A percentile compares a stretch with the other conserved stretches of the same genome.
Evolutionary conservation across 2,329 filamentous ascomycete genomes (phyloP).

Genomic region (Penicillium psychrosexuale): DNA sequence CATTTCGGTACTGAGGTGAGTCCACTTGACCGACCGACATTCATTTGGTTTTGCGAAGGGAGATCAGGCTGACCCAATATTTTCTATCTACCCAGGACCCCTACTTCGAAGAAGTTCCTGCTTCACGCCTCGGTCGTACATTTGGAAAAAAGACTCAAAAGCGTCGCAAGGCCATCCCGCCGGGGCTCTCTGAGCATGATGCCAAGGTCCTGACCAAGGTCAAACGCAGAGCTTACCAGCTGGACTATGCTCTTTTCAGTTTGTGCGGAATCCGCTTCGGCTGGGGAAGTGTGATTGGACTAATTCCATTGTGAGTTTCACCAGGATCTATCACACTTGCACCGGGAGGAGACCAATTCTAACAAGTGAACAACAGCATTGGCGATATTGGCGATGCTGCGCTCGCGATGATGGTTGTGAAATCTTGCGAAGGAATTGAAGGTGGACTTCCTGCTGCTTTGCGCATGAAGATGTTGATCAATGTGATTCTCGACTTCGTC

Average conservation of each 20-base stretch:
- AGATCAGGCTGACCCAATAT: conserved; percentile 3
- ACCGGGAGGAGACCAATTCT: not conserved
- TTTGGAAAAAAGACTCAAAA: conserved; percentile 73
- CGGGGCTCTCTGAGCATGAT: conserved; percentile 79
- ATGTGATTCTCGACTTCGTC: conserved; percentile 57
- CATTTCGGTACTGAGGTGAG: conserved; percentile 43
- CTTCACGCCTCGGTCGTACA: conserved; percentile 64
- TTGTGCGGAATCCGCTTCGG: conserved; percentile 80
- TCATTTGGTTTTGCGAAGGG: not conserved
- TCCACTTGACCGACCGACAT: conserved; percentile 1
- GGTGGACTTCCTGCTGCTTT: conserved; percentile 63
- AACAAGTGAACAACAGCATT: conserved; percentile 48
- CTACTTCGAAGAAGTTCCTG: conserved; percentile 78
- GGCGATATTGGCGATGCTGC: conserved; percentile 73
- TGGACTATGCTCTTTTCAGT: conserved; percentile 82
- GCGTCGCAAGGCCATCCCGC: conserved; percentile 77
- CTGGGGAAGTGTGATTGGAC: conserved; percentile 80
- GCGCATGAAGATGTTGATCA: conserved; percentile 71
- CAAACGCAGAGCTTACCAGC: conserved; percentile 76
- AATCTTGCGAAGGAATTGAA: conserved; percentile 68
- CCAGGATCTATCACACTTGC: not conserved
- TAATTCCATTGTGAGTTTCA: conserved; percentile 72
- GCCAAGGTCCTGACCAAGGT: conserved; percentile 78
- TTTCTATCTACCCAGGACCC: conserved; percentile 63
- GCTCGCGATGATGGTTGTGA: conserved; percentile 72